Conservation (phyloP, 1,284 basidiomycete genomes). For the Boletus albobrunnescens region DNA sequence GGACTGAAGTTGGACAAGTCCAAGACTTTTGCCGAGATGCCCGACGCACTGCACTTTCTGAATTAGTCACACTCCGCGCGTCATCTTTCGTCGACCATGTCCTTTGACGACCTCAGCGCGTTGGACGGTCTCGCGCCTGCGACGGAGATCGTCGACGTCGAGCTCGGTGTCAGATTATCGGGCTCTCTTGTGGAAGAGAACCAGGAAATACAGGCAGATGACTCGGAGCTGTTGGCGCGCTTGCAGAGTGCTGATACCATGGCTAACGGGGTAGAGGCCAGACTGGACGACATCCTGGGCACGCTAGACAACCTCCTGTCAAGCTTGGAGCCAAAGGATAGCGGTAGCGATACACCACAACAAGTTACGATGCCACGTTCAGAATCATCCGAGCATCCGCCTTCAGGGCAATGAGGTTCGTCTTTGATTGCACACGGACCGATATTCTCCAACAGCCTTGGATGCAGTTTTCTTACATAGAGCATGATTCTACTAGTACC, state of each 20-base stretch:
- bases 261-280: slow-evolving; percentile 53
- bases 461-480: slow-evolving; percentile 1
- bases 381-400: neutral
- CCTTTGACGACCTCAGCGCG: slow-evolving; percentile 14
- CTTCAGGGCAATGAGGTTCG: slow-evolving; percentile 16
- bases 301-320: slow-evolving; percentile 54
- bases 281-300: slow-evolving; percentile 53
- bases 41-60: too few species aligned
- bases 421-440: neutral
- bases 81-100: slow-evolving; percentile 19
- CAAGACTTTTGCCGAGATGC: too few species aligned
- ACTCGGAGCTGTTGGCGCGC: slow-evolving; percentile 45
- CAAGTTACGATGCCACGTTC: neutral
- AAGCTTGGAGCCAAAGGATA: slow-evolving; percentile 35
- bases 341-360: neutral
- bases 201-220: slow-evolving; percentile 33
- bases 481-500: slow-evolving; percentile 17
- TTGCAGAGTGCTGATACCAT: slow-evolving; percentile 53
- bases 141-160: slow-evolving; percentile 9
- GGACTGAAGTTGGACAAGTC: too few species aligned
- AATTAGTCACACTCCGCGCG: slow-evolving; percentile 3
- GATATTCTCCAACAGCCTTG: neutral
- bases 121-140: slow-evolving; percentile 1
- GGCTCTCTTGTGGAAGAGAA: slow-evolving; percentile 36
- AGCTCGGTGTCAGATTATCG: slow-evolving; percentile 38